Percentiles rank a stretch among this genome's conserved stretches.
phyloP scores from a whole-genome alignment of 805 yeast species.

The Cyberlindnera galapagoensis region DNA sequence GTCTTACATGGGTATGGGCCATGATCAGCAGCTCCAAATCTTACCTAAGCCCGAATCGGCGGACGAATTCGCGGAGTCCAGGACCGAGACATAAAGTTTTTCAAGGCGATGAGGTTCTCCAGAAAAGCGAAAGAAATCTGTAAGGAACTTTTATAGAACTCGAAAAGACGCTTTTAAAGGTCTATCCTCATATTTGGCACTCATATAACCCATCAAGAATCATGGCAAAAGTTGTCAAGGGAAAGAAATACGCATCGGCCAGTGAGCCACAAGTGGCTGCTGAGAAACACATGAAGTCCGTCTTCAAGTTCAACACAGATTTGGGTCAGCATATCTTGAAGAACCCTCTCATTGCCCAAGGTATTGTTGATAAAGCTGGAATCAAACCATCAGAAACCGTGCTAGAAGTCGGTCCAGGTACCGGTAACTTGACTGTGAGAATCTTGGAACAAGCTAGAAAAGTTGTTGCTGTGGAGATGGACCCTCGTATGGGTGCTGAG shows the following conservation, averaged over 20 bases:
- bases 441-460: slow-evolving; percentile 88
- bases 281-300: slow-evolving; percentile 67
- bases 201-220: too few relatives aligned
- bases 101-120: too few relatives aligned
- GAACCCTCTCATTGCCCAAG: slow-evolving; percentile 95
- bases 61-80: too few relatives aligned
- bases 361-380: slow-evolving; percentile 94
- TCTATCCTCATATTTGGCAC: too few relatives aligned
- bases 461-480: slow-evolving; percentile 97
- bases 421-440: slow-evolving; percentile 92
- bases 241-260: slow-evolving; percentile 47
- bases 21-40: too few relatives aligned
- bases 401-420: slow-evolving; percentile 98
- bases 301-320: slow-evolving; percentile 94
- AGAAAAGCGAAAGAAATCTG: too few relatives aligned
- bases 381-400: slow-evolving; percentile 90
- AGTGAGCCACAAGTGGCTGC: slow-evolving; percentile 58
- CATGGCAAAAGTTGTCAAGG: slow-evolving; percentile 39
- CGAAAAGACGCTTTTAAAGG: too few relatives aligned
- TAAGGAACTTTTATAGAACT: too few relatives aligned
- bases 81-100: too few relatives aligned
- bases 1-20: too few relatives aligned
- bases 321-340: slow-evolving; percentile 95
- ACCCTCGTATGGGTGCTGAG: slow-evolving; percentile 99
- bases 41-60: too few relatives aligned